These are phyloP conservation scores for Bipolaris victoriae DNA, from an alignment of 2,329 filamentous ascomycete species.

Conservation along the genomic window DNA sequence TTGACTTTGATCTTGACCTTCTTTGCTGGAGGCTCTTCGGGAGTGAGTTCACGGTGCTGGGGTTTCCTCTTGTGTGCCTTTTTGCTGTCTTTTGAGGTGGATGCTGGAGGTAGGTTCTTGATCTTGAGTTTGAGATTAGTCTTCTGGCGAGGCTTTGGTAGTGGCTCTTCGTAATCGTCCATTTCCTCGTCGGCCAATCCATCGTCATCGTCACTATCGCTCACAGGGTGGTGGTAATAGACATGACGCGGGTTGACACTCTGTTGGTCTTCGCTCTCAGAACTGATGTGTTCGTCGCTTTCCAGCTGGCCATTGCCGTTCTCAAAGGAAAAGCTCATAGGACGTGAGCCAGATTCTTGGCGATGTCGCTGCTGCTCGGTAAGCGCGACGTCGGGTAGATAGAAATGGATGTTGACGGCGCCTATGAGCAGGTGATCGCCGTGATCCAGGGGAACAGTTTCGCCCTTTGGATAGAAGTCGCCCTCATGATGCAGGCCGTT, in stretches of 20 bases:
- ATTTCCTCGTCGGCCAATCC: constrained; percentile 35
- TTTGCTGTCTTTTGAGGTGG: constrained; percentile 31
- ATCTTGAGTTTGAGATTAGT: constrained; percentile 42
- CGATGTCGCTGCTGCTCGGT: constrained; percentile 59
- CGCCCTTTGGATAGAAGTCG: constrained; percentile 26
- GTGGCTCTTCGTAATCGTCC: constrained; percentile 51
- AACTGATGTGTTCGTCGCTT: constrained; percentile 54
- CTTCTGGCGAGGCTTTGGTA: constrained; percentile 33
- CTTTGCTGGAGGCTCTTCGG: constrained; percentile 37
- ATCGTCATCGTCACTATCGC: constrained; percentile 38
- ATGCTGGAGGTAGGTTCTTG: constrained; percentile 26
- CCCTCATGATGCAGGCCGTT: constrained; percentile 66
- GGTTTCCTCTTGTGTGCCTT: constrained; percentile 36
- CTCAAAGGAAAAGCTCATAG: constrained; percentile 78
- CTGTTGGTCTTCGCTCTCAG: constrained; percentile 38
- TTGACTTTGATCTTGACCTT: constrained; percentile 32
- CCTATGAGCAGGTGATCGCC: constrained; percentile 74
- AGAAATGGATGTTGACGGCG: constrained; percentile 70
- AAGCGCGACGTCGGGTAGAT: constrained; percentile 61
- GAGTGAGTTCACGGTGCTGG: constrained; percentile 32
- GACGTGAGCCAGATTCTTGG: constrained; percentile 58
- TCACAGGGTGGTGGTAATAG: constrained; percentile 41
- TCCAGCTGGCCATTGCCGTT: constrained; percentile 63
- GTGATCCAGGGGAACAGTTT: constrained; percentile 60
- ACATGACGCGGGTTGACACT: constrained; percentile 45